phyloP scores from a whole-genome alignment of 148 eudicot species.

The Silene uniflora region DNA sequence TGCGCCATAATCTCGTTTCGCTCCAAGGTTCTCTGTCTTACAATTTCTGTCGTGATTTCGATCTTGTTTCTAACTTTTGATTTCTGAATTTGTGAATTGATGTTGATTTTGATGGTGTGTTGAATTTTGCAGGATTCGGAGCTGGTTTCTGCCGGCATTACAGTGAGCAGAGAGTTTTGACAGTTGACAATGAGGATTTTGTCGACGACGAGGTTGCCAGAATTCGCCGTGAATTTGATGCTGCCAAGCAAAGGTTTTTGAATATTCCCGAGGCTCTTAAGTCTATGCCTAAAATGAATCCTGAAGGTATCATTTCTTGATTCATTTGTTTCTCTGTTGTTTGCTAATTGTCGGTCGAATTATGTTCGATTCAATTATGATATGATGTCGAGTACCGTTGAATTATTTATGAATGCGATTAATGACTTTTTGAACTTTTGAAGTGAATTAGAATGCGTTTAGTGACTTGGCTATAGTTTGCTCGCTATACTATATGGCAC shows the following conservation, averaged over 20 bases:
- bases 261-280: constrained; percentile 70
- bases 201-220: constrained; percentile 45
- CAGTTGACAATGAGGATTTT: constrained; percentile 37
- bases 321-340: background rate
- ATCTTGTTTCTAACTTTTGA: background rate
- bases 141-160: constrained; percentile 33
- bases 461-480: background rate
- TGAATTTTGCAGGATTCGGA: constrained; percentile 4
- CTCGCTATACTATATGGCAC: background rate
- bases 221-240: constrained; percentile 56
- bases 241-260: constrained; percentile 55
- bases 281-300: constrained; percentile 73
- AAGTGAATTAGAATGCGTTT: background rate
- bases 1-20: background rate
- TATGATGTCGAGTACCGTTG: too few species aligned
- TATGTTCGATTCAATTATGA: too few species aligned
- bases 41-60: background rate
- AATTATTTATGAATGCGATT: too few species aligned
- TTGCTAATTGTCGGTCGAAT: too few species aligned
- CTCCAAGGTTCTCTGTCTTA: constrained; percentile 10
- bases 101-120: background rate
- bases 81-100: background rate
- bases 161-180: constrained; percentile 39
- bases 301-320: constrained; percentile 48
- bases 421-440: background rate